These are phyloP conservation scores for Endoconidiophora laricicola DNA, from an alignment of 2,329 filamentous ascomycete genomes.

Conservation along the genomic window DNA sequence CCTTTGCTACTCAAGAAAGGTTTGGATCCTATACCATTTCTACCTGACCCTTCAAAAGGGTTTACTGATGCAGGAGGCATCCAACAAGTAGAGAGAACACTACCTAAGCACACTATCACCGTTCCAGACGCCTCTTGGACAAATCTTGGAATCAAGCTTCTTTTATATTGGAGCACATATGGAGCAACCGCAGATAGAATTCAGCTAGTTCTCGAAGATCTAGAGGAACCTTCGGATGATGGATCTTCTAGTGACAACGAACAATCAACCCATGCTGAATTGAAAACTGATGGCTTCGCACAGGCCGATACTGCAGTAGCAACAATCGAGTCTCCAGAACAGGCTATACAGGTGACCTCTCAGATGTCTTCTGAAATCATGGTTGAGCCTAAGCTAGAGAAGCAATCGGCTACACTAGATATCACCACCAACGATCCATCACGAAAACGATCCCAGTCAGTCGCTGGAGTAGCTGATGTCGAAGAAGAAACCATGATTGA, in stretches of 20 bases:
- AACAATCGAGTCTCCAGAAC: neutral
- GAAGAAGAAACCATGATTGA: constrained; percentile 42
- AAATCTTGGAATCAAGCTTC: constrained; percentile 21
- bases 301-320: constrained; percentile 1
- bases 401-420: neutral
- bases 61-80: constrained; percentile 15
- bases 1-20: constrained; percentile 33
- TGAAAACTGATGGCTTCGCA: neutral
- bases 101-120: constrained; percentile 2
- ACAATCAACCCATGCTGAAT: constrained; percentile 2
- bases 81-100: neutral
- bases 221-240: constrained; percentile 6
- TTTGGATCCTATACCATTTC: constrained; percentile 44
- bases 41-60: constrained; percentile 34
- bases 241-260: constrained; percentile 10
- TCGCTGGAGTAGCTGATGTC: constrained; percentile 38
- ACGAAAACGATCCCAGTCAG: constrained; percentile 46
- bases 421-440: neutral
- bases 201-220: constrained; percentile 2
- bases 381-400: neutral
- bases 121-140: constrained; percentile 20
- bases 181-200: constrained; percentile 9
- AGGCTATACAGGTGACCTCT: neutral
- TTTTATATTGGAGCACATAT: constrained; percentile 16
- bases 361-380: neutral